Base-by-base conservation (phyloP, 2,329 filamentous ascomycete species). In the Colletotrichum musicola region DNA sequence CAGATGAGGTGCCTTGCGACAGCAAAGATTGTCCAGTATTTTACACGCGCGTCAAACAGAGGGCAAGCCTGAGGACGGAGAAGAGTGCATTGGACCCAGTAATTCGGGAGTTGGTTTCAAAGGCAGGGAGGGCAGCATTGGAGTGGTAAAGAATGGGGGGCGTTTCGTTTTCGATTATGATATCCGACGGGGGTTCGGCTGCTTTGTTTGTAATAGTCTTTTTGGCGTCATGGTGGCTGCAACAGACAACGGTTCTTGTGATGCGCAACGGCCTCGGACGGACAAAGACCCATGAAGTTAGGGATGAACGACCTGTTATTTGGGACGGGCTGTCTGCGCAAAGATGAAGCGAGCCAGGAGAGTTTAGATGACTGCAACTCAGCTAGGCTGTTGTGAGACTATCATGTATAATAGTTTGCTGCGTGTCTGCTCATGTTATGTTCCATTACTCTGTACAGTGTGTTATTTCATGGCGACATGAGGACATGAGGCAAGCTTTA, bases 1-100 rank as follows among this genome's bases (percentile, higher is more conserved):
- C 89, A 2, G 95, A 98, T 44, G 89, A 92, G 40, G 90, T 98
- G n/a, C 85, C 81, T 47, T 99, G 96, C 76, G 94, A 97, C 76
- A 97, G 93, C 78, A 89, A 93, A 77, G 95, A 97, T 80, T 99
- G 96, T 76, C 92, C 95, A 0, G 93, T 97, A 0, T 98, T 97
- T 73, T 98, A 97, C 80, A 90, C 90, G 38, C 81, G 93, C 14
- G 86, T 89, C 61, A 92, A 89, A 77, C 89, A 93, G 76, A 79
- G 78, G 22, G 84, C 85, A 10, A 83, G 80, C 72, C 77, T 84
- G 53, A 75, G 78, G 42, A 77, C 77, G 3, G 82, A 85, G 75
- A 81, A 76, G 73, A 75, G 74, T 53, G 59, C 71, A 12, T 71
- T 73, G 18, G 74, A 72, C 18, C 80, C 81, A 2, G 77, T 77